Conservation (phyloP, 306 rosid genomes). For the Sindora glabra region DNA sequence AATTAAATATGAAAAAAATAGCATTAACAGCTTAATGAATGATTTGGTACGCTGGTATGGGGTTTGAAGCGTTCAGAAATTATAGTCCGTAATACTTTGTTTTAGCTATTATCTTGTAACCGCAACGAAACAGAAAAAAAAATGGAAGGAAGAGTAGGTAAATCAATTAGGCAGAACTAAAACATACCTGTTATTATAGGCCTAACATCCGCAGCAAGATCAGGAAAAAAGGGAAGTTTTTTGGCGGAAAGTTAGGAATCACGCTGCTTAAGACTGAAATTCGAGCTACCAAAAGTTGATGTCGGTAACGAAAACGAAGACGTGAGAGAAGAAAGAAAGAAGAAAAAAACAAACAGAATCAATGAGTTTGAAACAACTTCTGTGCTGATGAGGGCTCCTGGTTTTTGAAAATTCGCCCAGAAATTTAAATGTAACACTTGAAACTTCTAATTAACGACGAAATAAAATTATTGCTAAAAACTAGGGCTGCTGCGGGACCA, state of each 20-base stretch:
- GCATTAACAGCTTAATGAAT: background rate
- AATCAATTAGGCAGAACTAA: background rate
- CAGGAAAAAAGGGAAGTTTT: constrained; percentile 19
- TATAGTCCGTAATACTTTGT: too few species aligned
- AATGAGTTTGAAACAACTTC: too few species aligned
- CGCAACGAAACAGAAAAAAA: constrained; percentile 7
- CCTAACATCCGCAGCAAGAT: constrained; percentile 40
- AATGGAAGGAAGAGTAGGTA: background rate
- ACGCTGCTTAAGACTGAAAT: constrained; percentile 2
- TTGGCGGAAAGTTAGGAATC: constrained; percentile 11
- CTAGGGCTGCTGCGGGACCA: background rate
- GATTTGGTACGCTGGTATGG: background rate
- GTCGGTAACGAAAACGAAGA: constrained; percentile 8
- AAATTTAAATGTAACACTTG: too few species aligned
- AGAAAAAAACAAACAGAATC: too few species aligned
- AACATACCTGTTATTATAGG: constrained; percentile 26
- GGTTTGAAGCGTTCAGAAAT: background rate
- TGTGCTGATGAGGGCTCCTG: too few species aligned
- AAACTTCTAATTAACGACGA: too few species aligned
- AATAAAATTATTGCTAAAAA: background rate
- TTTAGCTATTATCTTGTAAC: background rate
- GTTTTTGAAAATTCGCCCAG: too few species aligned
- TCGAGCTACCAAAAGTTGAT: background rate
- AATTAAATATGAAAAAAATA: too few species aligned
- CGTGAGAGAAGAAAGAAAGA: too few species aligned